These are phyloP conservation scores for Obba rivulosa DNA, from an alignment of 768 basidiomycete species.

Conservation along the genomic window DNA sequence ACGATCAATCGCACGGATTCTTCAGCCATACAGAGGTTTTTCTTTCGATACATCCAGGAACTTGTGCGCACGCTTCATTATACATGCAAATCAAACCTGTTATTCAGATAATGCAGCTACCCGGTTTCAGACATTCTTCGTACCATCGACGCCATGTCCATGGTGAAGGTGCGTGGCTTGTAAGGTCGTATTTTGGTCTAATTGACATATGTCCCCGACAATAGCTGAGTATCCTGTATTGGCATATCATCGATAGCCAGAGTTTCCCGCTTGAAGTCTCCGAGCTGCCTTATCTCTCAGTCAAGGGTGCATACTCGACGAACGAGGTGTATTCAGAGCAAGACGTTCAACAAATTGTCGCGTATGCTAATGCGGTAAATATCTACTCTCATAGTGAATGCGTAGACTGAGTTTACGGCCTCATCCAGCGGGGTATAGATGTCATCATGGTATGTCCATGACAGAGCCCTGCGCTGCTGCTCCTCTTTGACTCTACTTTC, in stretches of 20 bases:
- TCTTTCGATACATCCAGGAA: constrained; percentile 77
- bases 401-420: neutral
- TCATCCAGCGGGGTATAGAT: constrained; percentile 38
- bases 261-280: constrained; percentile 70
- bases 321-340: constrained; percentile 44
- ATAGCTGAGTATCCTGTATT: constrained; percentile 73
- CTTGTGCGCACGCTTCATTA: constrained; percentile 41
- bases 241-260: constrained; percentile 82
- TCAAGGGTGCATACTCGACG: constrained; percentile 63
- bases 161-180: constrained; percentile 38
- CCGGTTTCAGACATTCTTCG: constrained; percentile 34
- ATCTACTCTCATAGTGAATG: neutral
- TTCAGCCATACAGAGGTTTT: constrained; percentile 67
- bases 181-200: neutral
- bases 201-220: neutral
- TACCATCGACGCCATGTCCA: constrained; percentile 48
- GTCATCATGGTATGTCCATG: constrained; percentile 28
- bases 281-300: constrained; percentile 53
- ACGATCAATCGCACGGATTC: neutral
- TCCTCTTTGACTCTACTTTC: neutral
- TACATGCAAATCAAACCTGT: neutral
- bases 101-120: constrained; percentile 22
- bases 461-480: neutral
- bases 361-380: constrained; percentile 68
- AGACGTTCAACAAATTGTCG: constrained; percentile 55